Evolutionary conservation across 495 filamentous ascomycete species (phyloP).

Genomic region (Penicillium samsonianum): DNA sequence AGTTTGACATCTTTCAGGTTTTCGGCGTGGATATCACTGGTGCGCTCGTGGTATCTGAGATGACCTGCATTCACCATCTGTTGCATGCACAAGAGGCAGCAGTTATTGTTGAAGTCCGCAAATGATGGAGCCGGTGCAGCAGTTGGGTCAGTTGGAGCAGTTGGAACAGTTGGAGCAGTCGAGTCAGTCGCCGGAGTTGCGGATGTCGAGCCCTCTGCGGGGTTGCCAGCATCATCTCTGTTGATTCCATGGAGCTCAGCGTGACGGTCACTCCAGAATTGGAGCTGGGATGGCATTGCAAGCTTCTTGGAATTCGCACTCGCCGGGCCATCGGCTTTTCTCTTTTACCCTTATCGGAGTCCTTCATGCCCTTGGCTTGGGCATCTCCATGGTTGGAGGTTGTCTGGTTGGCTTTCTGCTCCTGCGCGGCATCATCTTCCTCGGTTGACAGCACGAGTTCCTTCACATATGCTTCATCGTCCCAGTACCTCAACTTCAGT

Average conservation of each 20-base stretch:
- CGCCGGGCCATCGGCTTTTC: conserved; percentile 57
- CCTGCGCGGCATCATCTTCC: conserved; percentile 33
- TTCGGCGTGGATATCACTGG: conserved; percentile 69
- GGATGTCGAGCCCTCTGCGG: conserved; percentile 16
- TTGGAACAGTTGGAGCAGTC: conserved; percentile 17
- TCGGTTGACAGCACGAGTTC: conserved; percentile 62
- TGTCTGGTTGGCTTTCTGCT: conserved; percentile 33
- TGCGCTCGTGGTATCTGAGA: conserved; percentile 74
- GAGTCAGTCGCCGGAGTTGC: conserved; percentile 15
- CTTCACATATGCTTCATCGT: conserved; percentile 73
- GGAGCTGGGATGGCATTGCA: conserved; percentile 65
- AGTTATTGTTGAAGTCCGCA: conserved; percentile 67
- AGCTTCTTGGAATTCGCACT: conserved; percentile 49
- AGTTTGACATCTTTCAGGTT: conserved; percentile 65
- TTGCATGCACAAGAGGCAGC: conserved; percentile 76
- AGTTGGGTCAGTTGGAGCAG: conserved; percentile 5
- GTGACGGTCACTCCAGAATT: conserved; percentile 87
- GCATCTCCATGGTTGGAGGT: conserved; percentile 42
- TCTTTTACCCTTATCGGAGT: conserved; percentile 69
- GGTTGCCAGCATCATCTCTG: conserved; percentile 33
- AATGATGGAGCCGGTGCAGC: conserved; percentile 54
- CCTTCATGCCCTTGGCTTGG: conserved; percentile 43
- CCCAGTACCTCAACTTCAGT: conserved; percentile 79
- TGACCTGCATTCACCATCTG: conserved; percentile 69
- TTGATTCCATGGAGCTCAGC: conserved; percentile 74